Percentiles rank a stretch among this genome's conserved stretches.
Evolutionary conservation across 2,329 filamentous ascomycete genomes (phyloP).

Genomic region (Teratosphaeria viscida): DNA sequence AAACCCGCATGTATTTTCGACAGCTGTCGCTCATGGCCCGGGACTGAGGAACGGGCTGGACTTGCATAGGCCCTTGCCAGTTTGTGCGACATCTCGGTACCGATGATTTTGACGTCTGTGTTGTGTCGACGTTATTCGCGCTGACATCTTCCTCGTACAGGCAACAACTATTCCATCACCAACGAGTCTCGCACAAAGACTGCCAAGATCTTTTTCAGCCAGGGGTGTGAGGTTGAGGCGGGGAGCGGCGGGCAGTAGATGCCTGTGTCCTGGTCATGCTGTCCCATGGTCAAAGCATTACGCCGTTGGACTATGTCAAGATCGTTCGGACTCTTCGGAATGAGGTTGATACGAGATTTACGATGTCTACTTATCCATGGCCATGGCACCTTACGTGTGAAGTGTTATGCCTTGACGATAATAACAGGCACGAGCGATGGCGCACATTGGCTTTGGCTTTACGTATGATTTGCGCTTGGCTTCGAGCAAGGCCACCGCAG

Average conservation of each 20-base stretch:
- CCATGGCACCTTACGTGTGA: not conserved
- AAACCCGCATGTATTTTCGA: not conserved
- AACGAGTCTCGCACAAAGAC: conserved; percentile 60
- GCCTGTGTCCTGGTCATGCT: not conserved
- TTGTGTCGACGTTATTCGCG: not conserved
- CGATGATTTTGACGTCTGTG: not conserved
- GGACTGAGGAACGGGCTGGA: not conserved
- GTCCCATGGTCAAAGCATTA: not conserved
- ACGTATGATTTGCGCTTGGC: not conserved
- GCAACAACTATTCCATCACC: conserved; percentile 84
- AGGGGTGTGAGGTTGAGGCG: conserved; percentile 55
- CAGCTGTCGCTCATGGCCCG: not conserved
- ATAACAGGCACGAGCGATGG: no score
- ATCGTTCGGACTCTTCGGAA: not conserved
- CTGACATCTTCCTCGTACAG: conserved; percentile 37
- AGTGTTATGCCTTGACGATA: no score
- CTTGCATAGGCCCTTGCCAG: not conserved
- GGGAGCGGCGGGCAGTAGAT: not conserved
- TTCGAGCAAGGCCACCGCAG: not conserved
- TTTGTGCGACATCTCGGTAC: not conserved
- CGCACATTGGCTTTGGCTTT: no score
- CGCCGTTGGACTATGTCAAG: not conserved
- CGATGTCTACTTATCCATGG: not conserved
- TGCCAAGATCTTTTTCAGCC: conserved; percentile 82
- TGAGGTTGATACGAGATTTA: not conserved